These are phyloP conservation scores for Ilyonectria robusta DNA, from an alignment of 2,329 filamentous ascomycete species.

Conservation along the genomic window DNA sequence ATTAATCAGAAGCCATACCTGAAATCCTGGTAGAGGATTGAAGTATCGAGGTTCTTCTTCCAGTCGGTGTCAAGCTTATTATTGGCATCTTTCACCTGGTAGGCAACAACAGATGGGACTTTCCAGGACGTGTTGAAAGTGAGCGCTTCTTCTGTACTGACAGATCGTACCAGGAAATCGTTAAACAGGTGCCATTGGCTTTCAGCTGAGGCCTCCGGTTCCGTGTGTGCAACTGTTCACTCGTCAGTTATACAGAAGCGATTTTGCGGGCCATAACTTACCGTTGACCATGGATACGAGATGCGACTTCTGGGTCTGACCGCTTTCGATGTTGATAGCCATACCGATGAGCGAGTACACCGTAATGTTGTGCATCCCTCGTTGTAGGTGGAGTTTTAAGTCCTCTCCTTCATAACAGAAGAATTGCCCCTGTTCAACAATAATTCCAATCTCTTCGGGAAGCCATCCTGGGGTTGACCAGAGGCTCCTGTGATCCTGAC, in stretches of 20 bases:
- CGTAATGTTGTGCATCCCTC: slow-evolving; percentile 83
- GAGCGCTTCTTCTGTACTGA: slow-evolving; percentile 86
- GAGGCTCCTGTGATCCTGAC: slow-evolving; percentile 80
- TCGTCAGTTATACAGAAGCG: slow-evolving; percentile 42
- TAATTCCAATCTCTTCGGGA: slow-evolving; percentile 93
- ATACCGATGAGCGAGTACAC: slow-evolving; percentile 94
- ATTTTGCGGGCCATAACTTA: slow-evolving; percentile 40
- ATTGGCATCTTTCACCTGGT: slow-evolving; percentile 85
- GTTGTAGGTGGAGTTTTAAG: slow-evolving; percentile 82
- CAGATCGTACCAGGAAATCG: slow-evolving; percentile 90
- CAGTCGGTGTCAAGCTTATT: slow-evolving; percentile 88
- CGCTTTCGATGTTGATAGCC: slow-evolving; percentile 90
- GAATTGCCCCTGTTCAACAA: slow-evolving; percentile 91
- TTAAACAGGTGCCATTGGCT: slow-evolving; percentile 97
- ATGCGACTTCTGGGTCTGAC: slow-evolving; percentile 88
- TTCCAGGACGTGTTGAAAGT: slow-evolving; percentile 95
- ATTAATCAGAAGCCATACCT: slow-evolving; percentile 56
- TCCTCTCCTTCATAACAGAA: slow-evolving; percentile 96
- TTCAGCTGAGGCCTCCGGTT: slow-evolving; percentile 69
- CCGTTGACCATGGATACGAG: slow-evolving; percentile 93
- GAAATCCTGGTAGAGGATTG: slow-evolving; percentile 82
- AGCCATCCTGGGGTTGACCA: slow-evolving; percentile 95
- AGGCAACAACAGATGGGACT: slow-evolving; percentile 87
- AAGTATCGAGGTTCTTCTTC: slow-evolving; percentile 88
- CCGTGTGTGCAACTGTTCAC: slow-evolving; percentile 74